phyloP scores from a whole-genome alignment of 345 rosid genomes.

The Populus deltoides region DNA sequence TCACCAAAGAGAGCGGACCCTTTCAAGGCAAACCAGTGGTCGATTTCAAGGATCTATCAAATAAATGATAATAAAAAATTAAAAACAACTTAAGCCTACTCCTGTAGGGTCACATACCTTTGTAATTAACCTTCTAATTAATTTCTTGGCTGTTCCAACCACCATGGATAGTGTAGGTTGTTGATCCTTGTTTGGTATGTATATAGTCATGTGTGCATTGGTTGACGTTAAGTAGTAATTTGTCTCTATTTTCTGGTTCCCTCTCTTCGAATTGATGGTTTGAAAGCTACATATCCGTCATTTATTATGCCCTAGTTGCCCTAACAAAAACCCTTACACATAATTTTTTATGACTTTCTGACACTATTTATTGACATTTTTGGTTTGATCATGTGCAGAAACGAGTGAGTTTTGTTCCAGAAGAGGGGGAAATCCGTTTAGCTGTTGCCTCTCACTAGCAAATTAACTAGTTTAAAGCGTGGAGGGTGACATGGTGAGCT shows the following conservation, averaged over 20 bases:
- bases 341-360: not conserved
- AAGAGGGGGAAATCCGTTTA: slow-evolving; percentile 58
- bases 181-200: not conserved
- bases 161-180: not conserved
- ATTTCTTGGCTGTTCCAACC: slow-evolving; percentile 8
- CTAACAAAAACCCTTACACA: not conserved
- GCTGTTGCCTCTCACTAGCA: slow-evolving; percentile 46
- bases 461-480: not conserved
- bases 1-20: too few species aligned
- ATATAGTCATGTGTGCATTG: not conserved
- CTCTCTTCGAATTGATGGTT: not conserved
- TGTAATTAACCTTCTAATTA: not conserved
- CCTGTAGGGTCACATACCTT: slow-evolving; percentile 1
- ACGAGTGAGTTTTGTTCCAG: slow-evolving; percentile 72
- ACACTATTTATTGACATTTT: not conserved
- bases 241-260: not conserved
- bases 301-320: not conserved
- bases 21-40: not conserved
- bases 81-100: not conserved
- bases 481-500: not conserved
- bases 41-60: too few species aligned
- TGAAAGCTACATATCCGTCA: not conserved
- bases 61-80: too few species aligned
- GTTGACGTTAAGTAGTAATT: not conserved
- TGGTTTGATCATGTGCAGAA: slow-evolving; percentile 45